Evolutionary conservation across 176 grass and related monocot genomes (phyloP).

Genomic region (Zizania latifolia): DNA sequence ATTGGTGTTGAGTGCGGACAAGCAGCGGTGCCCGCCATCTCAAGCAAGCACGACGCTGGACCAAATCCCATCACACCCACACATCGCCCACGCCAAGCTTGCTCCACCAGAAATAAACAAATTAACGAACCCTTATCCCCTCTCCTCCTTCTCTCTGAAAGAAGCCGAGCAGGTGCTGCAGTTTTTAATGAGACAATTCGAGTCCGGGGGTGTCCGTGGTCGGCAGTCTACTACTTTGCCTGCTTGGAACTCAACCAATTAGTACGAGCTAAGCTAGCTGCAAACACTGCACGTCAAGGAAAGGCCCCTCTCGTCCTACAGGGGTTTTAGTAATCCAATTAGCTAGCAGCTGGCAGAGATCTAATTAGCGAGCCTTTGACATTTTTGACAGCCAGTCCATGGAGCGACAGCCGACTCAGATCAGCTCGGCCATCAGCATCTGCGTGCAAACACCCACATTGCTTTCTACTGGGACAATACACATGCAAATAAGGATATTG

Average conservation of each 20-base stretch:
- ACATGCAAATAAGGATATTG: background rate
- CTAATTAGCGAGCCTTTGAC: slow-evolving; percentile 24
- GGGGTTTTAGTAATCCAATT: slow-evolving; percentile 31
- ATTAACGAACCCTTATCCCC: background rate
- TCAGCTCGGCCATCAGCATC: background rate
- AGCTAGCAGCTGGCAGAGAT: slow-evolving; percentile 29
- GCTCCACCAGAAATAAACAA: slow-evolving; percentile 13
- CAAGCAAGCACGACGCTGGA: slow-evolving; percentile 50
- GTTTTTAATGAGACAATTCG: slow-evolving; percentile 26
- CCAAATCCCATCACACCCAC: slow-evolving; percentile 45
- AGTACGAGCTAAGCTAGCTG: background rate
- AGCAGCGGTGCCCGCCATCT: slow-evolving; percentile 30
- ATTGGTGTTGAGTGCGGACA: slow-evolving; percentile 46
- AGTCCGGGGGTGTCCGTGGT: background rate
- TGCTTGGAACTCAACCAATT: slow-evolving; percentile 36
- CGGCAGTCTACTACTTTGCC: slow-evolving; percentile 25
- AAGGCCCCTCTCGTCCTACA: slow-evolving; percentile 32
- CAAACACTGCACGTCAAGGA: slow-evolving; percentile 78
- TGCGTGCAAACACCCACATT: background rate
- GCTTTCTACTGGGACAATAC: background rate
- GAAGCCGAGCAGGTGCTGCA: background rate
- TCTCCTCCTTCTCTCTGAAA: background rate
- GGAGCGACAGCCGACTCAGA: background rate
- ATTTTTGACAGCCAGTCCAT: slow-evolving; percentile 36
- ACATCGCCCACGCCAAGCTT: background rate